Evolutionary conservation across 306 rosid genomes (phyloP), one percentile per base, ranked within the genome.

Genomic region (Abrus precatorius): DNA sequence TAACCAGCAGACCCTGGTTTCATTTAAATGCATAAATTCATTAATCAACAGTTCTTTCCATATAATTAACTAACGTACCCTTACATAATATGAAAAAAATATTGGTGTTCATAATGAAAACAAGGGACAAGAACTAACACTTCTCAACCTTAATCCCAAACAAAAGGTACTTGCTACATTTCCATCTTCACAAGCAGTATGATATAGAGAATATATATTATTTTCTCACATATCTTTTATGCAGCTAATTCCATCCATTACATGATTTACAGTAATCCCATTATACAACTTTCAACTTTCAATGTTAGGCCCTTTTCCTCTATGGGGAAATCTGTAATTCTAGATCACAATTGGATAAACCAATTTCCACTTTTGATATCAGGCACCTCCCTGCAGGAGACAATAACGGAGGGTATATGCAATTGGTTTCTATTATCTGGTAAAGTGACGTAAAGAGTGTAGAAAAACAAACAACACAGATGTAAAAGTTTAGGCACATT

Each of bases 11-110:
- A 5, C 10, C 33, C 75, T 74, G 69, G 63, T 59, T 44, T 69
- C 61, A 45, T 32, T 62, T 52, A 38, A 53, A 73, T 73, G 44
- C 32, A 43, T 41, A 72, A 30, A 84, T 30, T 65, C 80, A 73
- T 36, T 66, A 68, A 20, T 52, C 55, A 60, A 50, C 29, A 29
- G 20, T 57, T 33, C 43, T 74, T 74, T 67, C 76, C 71, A 55
- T 36, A 29, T 67, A 7, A 45, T 53, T 20, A 49, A 41, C 13
- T 47, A 67, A 20, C 38, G 6, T n/a, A 59, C 4, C 9, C 61
- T 47, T 53, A 7, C 14, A 41, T 29, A 30, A 69, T 69, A 49
- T 76, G 14, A 2, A 59, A 43, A 20, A 81, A 65, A 11, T 13
- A 36, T 1, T 49, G 20, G 45, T 7, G 40, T 20, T 8, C 28